Percentiles rank a stretch among this genome's conserved stretches.
Conservation (phyloP, 352 stramenopile genomes). For the Achlya hypogyna region DNA sequence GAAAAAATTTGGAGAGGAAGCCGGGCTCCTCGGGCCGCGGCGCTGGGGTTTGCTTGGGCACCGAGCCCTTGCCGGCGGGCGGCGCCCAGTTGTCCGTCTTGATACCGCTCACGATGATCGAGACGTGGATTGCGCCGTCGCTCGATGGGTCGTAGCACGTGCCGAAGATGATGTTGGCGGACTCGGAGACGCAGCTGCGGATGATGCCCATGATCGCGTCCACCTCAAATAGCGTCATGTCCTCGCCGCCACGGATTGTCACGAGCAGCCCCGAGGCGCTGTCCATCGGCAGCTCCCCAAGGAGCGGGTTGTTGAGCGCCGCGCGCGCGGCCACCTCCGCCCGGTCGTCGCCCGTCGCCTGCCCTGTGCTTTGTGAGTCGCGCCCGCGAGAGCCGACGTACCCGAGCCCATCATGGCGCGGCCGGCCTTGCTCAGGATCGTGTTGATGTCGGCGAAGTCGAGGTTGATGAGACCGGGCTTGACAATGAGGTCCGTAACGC, state of each 20-base stretch:
- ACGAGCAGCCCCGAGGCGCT: constrained; percentile 91
- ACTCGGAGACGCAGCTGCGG: constrained; percentile 56
- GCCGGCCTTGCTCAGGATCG: constrained; percentile 90
- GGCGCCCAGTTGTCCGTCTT: constrained; percentile 78
- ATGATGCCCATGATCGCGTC: constrained; percentile 86
- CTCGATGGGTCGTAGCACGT: constrained; percentile 81
- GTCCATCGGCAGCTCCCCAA: constrained; percentile 90
- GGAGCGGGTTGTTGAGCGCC: constrained; percentile 91
- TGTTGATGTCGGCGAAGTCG: constrained; percentile 96
- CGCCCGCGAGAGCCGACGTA: constrained; percentile 27
- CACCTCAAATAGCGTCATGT: constrained; percentile 91
- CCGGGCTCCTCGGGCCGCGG: neutral
- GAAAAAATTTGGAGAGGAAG: neutral
- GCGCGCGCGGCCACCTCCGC: constrained; percentile 87
- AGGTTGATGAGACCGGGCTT: constrained; percentile 95
- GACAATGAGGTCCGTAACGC: constrained; percentile 94
- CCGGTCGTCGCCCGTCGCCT: constrained; percentile 46
- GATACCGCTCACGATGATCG: constrained; percentile 84
- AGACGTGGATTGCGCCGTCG: constrained; percentile 73
- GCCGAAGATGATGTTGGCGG: constrained; percentile 86
- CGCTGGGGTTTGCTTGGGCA: neutral
- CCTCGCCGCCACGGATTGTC: constrained; percentile 89
- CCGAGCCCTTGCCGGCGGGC: constrained; percentile 23
- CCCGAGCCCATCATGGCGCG: constrained; percentile 95
- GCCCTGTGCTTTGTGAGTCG: constrained; percentile 21